These are phyloP conservation scores for Macrolepiota fuliginosa DNA, from an alignment of 768 basidiomycete species.

Conservation along the genomic window DNA sequence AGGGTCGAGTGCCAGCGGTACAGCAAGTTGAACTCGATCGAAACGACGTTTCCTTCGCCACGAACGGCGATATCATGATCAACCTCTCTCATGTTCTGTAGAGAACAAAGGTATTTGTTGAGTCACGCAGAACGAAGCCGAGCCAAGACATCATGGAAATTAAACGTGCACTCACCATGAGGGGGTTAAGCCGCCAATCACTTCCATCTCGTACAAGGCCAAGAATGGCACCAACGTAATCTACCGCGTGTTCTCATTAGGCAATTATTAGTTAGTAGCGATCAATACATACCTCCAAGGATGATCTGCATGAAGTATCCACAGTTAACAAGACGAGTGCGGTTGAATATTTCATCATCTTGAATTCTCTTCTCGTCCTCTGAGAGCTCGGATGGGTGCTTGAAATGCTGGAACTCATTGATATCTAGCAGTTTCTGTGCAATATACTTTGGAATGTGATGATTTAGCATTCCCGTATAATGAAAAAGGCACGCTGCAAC, in stretches of 20 bases:
- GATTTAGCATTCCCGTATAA: slow-evolving; percentile 10
- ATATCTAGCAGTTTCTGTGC: slow-evolving; percentile 65
- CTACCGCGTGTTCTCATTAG: slow-evolving; percentile 22
- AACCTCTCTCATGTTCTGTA: slow-evolving; percentile 46
- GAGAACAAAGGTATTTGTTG: not conserved
- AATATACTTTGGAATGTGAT: slow-evolving; percentile 49
- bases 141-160: not conserved
- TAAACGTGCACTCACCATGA: slow-evolving; percentile 39
- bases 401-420: slow-evolving; percentile 59
- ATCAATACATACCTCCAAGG: slow-evolving; percentile 40
- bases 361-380: slow-evolving; percentile 36
- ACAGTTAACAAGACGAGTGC: slow-evolving; percentile 71
- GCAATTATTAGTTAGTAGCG: not conserved
- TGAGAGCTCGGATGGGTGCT: slow-evolving; percentile 20
- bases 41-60: slow-evolving; percentile 74
- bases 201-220: slow-evolving; percentile 63
- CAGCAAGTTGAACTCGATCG: slow-evolving; percentile 71
- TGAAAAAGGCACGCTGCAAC: slow-evolving; percentile 19
- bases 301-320: slow-evolving; percentile 71
- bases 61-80: slow-evolving; percentile 54
- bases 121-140: not conserved
- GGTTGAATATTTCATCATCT: slow-evolving; percentile 78
- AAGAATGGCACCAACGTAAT: slow-evolving; percentile 76
- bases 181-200: slow-evolving; percentile 68
- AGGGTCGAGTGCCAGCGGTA: slow-evolving; percentile 69